Percentiles rank a stretch among this genome's conserved stretches.
Conservation (phyloP, 495 filamentous ascomycete species). For the Neurospora sublineolata region DNA sequence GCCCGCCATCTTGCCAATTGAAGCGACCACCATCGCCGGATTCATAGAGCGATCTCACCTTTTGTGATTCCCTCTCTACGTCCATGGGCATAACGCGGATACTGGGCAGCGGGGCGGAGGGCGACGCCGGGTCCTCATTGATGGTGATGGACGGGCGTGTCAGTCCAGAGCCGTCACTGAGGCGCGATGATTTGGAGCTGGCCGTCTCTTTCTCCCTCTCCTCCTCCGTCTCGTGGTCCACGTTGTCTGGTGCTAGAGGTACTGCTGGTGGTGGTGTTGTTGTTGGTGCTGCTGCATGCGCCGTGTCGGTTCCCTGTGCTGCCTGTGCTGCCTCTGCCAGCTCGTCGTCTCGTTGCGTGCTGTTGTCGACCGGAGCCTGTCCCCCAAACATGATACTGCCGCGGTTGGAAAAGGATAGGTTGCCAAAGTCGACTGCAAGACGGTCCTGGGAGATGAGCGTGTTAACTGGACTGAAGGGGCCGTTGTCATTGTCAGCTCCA, state of each 20-base stretch:
- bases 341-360: neutral
- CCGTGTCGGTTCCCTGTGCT: neutral
- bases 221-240: neutral
- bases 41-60: constrained; percentile 88
- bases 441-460: constrained; percentile 42
- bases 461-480: constrained; percentile 32
- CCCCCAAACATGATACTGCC: constrained; percentile 57
- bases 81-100: constrained; percentile 59
- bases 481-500: neutral
- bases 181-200: neutral
- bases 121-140: constrained; percentile 10
- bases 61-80: constrained; percentile 73
- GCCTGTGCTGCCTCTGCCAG: neutral
- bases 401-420: constrained; percentile 44
- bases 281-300: neutral
- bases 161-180: neutral
- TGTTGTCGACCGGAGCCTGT: constrained; percentile 1
- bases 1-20: constrained; percentile 47
- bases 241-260: neutral
- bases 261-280: neutral
- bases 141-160: neutral
- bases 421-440: constrained; percentile 38
- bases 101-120: constrained; percentile 21
- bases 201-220: neutral
- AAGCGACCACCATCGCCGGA: constrained; percentile 43